A percentile compares a stretch with the other conserved stretches of the same genome.
phyloP scores from a whole-genome alignment of 345 rosid species.

The Hibiscus syriacus region DNA sequence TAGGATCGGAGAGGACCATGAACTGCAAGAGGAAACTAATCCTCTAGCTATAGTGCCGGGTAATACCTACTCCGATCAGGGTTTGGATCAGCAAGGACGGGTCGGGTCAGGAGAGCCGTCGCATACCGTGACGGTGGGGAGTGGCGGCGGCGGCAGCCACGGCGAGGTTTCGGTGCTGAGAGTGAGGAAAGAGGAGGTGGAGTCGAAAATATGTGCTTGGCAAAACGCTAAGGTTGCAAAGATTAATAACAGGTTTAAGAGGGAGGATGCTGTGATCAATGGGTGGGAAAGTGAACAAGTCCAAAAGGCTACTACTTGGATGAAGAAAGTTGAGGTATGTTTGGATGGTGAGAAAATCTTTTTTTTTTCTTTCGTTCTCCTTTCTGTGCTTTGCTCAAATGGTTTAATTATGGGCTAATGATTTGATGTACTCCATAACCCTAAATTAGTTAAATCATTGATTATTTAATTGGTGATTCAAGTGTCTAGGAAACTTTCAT shows the following conservation, averaged over 20 bases:
- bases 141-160: constrained; percentile 15
- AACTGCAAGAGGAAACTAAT: constrained; percentile 53
- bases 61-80: constrained; percentile 25
- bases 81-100: constrained; percentile 14
- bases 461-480: background rate
- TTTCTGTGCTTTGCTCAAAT: too few species aligned
- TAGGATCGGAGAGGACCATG: constrained; percentile 61
- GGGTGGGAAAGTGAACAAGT: constrained; percentile 91
- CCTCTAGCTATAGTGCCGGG: constrained; percentile 86
- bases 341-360: background rate
- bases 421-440: too few species aligned
- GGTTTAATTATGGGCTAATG: too few species aligned
- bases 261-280: constrained; percentile 84
- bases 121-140: background rate
- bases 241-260: constrained; percentile 82
- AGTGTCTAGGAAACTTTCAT: background rate
- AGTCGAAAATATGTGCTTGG: constrained; percentile 88
- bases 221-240: constrained; percentile 82
- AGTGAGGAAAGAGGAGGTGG: constrained; percentile 92
- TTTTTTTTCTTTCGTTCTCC: background rate
- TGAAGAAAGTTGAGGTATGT: constrained; percentile 90
- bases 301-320: constrained; percentile 68
- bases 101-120: constrained; percentile 7
- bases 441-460: background rate
- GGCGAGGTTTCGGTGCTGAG: constrained; percentile 56